Conservation (phyloP, 345 rosid species). For the Carallia pectinifolia region DNA sequence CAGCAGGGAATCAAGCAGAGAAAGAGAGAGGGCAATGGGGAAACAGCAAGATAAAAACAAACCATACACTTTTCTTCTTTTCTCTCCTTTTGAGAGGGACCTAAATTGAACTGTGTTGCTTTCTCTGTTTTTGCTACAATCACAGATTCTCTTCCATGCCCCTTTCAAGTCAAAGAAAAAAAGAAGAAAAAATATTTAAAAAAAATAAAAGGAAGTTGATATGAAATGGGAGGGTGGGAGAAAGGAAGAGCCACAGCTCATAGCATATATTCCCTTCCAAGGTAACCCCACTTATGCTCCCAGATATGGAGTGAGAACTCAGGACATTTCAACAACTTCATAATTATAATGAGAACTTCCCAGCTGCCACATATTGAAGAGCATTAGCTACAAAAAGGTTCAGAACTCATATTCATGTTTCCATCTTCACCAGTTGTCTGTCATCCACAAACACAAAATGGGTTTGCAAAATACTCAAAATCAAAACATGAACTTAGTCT, state of each 20-base stretch:
- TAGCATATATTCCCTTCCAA: conserved; percentile 78
- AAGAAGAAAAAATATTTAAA: conserved; percentile 19
- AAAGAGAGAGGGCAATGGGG: conserved; percentile 34
- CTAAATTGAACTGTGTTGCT: conserved; percentile 33
- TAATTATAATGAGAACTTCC: conserved; percentile 33
- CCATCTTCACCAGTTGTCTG: conserved; percentile 14
- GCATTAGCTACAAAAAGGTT: conserved; percentile 24
- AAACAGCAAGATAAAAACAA: conserved; percentile 58
- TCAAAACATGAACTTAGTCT: conserved; percentile 62
- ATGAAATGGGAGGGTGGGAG: conserved; percentile 35
- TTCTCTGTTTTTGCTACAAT: conserved; percentile 53
- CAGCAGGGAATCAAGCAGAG: conserved; percentile 45
- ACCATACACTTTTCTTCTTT: conserved; percentile 61
- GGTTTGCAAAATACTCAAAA: conserved; percentile 43
- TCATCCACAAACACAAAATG: conserved; percentile 26
- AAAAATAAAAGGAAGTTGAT: conserved; percentile 18
- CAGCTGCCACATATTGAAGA: conserved; percentile 26
- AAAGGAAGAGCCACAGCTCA: conserved; percentile 56
- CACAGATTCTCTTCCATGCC: conserved; percentile 45
- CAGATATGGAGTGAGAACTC: conserved; percentile 70
- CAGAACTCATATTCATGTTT: conserved; percentile 23
- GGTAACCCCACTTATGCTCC: conserved; percentile 73
- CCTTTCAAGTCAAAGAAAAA: conserved; percentile 52
- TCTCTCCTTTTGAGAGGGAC: conserved; percentile 50
- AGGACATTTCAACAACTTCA: conserved; percentile 47